phyloP scores from a whole-genome alignment of 495 filamentous ascomycete species.

The Xylaria bambusicola region DNA sequence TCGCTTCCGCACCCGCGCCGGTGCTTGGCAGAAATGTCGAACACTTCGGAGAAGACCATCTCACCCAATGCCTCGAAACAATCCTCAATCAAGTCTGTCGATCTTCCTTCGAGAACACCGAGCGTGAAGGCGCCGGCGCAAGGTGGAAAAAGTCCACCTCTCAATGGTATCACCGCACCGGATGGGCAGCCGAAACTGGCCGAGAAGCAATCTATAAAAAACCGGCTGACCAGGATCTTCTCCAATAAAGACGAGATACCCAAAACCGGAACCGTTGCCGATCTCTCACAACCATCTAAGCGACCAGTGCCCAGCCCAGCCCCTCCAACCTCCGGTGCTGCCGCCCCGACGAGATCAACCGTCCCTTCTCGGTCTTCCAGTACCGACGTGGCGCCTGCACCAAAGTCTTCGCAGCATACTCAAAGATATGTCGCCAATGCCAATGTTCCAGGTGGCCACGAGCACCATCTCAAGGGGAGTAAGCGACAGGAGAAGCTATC shows the following conservation, averaged over 20 bases:
- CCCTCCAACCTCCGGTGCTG: constrained; percentile 24
- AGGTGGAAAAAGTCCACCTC: constrained; percentile 33
- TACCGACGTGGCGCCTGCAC: constrained; percentile 31
- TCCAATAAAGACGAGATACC: constrained; percentile 45
- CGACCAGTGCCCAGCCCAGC: constrained; percentile 29
- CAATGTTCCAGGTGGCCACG: constrained; percentile 63
- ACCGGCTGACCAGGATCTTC: constrained; percentile 53
- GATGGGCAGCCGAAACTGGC: constrained; percentile 38
- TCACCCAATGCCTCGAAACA: constrained; percentile 46
- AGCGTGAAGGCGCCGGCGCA: constrained; percentile 36
- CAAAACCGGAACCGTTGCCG: constrained; percentile 22
- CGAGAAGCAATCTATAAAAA: constrained; percentile 52
- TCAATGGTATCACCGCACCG: constrained; percentile 25
- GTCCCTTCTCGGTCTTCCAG: constrained; percentile 31
- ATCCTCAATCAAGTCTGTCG: constrained; percentile 49
- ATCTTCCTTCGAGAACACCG: constrained; percentile 42
- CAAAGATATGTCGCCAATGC: constrained; percentile 48
- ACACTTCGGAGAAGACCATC: constrained; percentile 36
- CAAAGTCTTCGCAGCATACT: constrained; percentile 26
- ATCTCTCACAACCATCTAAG: constrained; percentile 28
- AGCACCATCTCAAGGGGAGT: constrained; percentile 81
- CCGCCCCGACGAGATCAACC: constrained; percentile 26
- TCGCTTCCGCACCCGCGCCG: background rate
- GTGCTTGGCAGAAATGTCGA: constrained; percentile 30
- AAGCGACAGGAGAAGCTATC: constrained; percentile 93